Conservation (phyloP, 306 rosid species). For the Prinsepia uniflora region DNA sequence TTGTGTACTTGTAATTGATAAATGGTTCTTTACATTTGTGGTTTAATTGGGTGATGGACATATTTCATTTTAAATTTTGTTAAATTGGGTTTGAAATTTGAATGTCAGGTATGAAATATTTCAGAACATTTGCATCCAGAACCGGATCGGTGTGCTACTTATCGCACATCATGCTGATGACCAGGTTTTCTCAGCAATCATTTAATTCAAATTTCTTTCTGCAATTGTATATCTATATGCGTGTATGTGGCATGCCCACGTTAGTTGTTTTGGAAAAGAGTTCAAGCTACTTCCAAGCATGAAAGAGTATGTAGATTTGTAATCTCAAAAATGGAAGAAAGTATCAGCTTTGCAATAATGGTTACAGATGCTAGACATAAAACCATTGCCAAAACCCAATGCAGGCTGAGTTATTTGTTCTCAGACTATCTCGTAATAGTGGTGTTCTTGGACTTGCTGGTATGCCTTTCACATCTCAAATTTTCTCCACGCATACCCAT, state of each 20-base stretch:
- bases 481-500: constrained; percentile 51
- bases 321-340: constrained; percentile 15
- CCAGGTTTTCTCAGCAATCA: constrained; percentile 51
- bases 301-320: neutral
- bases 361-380: neutral
- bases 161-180: constrained; percentile 94
- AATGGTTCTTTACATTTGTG: neutral
- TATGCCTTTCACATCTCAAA: constrained; percentile 78
- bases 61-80: neutral
- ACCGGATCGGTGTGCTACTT: constrained; percentile 64
- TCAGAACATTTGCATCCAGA: constrained; percentile 63
- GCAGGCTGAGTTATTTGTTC: constrained; percentile 96
- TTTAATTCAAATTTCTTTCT: neutral
- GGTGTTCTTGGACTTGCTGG: constrained; percentile 98
- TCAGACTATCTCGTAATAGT: constrained; percentile 86
- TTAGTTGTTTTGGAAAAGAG: constrained; percentile 5
- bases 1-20: neutral
- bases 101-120: constrained; percentile 61
- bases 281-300: constrained; percentile 14
- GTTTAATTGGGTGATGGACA: constrained; percentile 12
- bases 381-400: constrained; percentile 25
- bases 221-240: neutral
- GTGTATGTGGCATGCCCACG: neutral
- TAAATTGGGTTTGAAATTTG: constrained; percentile 11
- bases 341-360: constrained; percentile 17